phyloP scores from a whole-genome alignment of 1,284 basidiomycete species.

The Ceraceosorus bombacis region DNA sequence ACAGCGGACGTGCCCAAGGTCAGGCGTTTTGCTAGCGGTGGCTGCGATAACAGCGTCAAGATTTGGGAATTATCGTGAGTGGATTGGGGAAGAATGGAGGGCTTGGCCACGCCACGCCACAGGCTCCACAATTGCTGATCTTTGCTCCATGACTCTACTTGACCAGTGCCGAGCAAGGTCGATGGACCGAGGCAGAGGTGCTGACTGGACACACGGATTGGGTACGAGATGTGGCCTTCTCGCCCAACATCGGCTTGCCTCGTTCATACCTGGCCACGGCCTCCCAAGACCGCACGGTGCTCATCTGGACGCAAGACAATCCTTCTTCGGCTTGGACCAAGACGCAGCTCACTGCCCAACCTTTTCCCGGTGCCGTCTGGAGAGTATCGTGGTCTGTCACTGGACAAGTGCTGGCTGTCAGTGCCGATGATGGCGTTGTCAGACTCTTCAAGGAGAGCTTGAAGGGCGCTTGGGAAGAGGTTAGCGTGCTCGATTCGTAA shows the following conservation, averaged over 20 bases:
- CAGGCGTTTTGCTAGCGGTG: conserved; percentile 72
- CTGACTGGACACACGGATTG: conserved; percentile 70
- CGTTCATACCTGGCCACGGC: conserved; percentile 91
- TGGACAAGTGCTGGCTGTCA: conserved; percentile 91
- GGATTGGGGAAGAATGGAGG: neutral
- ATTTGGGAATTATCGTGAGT: conserved; percentile 70
- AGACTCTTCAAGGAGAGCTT: conserved; percentile 97
- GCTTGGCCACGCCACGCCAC: conserved; percentile 8
- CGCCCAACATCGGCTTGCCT: conserved; percentile 89
- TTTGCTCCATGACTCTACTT: neutral
- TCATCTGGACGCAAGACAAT: conserved; percentile 86
- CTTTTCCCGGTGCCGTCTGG: conserved; percentile 62
- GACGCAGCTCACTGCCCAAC: conserved; percentile 59
- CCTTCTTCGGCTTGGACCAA: conserved; percentile 74
- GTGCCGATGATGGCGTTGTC: conserved; percentile 95
- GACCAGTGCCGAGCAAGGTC: conserved; percentile 30
- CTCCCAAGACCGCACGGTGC: conserved; percentile 76
- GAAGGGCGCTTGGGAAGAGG: conserved; percentile 84
- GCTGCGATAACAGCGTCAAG: conserved; percentile 90
- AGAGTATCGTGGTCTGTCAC: conserved; percentile 93
- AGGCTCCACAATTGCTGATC: neutral
- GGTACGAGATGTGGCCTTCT: conserved; percentile 97
- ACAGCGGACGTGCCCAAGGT: conserved; percentile 53
- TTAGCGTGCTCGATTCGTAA: conserved; percentile 6
- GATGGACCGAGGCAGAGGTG: conserved; percentile 38